Evolutionary conservation across 768 basidiomycete species (phyloP), one percentile per base, ranked within the genome.

Genomic region (Auricularia heimuer): DNA sequence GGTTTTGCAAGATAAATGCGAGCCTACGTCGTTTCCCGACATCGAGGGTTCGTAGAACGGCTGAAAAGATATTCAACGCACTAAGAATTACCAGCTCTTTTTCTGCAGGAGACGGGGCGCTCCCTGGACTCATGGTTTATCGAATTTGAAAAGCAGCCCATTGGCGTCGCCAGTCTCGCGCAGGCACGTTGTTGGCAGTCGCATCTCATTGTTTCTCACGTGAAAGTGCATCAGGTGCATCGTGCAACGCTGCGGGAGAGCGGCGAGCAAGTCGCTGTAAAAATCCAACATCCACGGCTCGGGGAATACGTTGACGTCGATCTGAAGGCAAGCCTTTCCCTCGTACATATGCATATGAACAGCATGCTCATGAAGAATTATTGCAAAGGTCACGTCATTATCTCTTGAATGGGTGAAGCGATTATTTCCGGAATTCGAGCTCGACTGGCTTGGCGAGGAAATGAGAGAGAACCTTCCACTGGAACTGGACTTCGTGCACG

Each of bases 401-500:
- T 75, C 77, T 4, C 78, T 82, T 87, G 87, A 87, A 18, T 88
- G 92, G 84, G 87, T 99, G 68, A 95, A 95, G 71, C 84, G 83
- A 66, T 86, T 92, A 82, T 98, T 98, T 74, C 97, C 97, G 1
- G 87, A 94, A 63, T 99, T 98, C 69, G 95, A 98, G 73, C 91
- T 96, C 71, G 87, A 87, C 0, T 97, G 94, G 95, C 81, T 96
- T 11, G 78, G 89, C 65, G 91, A 94, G 69, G 97, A 98, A 77
- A 98, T 99, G 95, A 85, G 88, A 37, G 84, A 87, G 68, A 94
- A 94, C 72, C 77, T 92, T 35, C 94, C 93, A 0, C 88, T 89
- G 69, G 95, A 98, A 76, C 92, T 98, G 92, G 86, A 99, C 76
- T 98, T 99, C 71, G 76, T 84, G 14, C 87, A 93, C 68, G 97